Conservation (phyloP, 2,329 filamentous ascomycete genomes). For the Talaromyces sp. region DNA sequence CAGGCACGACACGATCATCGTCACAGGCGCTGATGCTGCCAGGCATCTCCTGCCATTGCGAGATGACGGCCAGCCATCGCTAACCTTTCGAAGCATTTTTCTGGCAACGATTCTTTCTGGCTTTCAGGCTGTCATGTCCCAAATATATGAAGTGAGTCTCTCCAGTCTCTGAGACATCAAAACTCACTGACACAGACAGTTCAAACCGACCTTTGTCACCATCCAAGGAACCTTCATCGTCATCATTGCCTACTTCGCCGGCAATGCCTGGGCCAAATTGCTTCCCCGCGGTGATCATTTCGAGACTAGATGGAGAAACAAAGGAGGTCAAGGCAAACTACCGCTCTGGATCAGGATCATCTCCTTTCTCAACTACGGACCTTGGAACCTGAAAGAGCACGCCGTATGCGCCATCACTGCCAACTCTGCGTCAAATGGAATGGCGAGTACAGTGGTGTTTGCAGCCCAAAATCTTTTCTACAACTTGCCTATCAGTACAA, state of each 20-base stretch:
- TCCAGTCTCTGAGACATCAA: too few species aligned
- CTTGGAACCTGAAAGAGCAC: constrained; percentile 56
- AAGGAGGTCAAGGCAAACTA: constrained; percentile 39
- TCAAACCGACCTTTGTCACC: constrained; percentile 50
- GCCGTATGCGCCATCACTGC: constrained; percentile 53
- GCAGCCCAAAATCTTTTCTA: constrained; percentile 53
- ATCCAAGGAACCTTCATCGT: constrained; percentile 56
- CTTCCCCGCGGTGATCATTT: constrained; percentile 53
- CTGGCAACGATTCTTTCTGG: constrained; percentile 49
- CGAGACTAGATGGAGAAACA: constrained; percentile 47
- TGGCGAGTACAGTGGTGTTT: constrained; percentile 42
- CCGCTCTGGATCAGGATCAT: constrained; percentile 43
- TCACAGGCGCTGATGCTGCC: constrained; percentile 52
- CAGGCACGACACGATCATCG: constrained; percentile 46
- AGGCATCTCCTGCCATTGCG: constrained; percentile 49
- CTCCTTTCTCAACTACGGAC: constrained; percentile 50
- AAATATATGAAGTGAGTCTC: constrained; percentile 51
- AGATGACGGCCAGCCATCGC: constrained; percentile 50
- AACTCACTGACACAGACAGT: constrained; percentile 34
- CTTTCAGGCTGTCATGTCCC: constrained; percentile 55
- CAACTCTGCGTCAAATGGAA: constrained; percentile 51
- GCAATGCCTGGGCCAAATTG: constrained; percentile 47
- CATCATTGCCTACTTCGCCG: constrained; percentile 55
- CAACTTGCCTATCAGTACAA: constrained; percentile 43
- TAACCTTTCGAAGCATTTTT: constrained; percentile 54